Evolutionary conservation across 225 moss, liverwort and hornwort species (phyloP).

Genomic region (Anthoceros angustus): DNA sequence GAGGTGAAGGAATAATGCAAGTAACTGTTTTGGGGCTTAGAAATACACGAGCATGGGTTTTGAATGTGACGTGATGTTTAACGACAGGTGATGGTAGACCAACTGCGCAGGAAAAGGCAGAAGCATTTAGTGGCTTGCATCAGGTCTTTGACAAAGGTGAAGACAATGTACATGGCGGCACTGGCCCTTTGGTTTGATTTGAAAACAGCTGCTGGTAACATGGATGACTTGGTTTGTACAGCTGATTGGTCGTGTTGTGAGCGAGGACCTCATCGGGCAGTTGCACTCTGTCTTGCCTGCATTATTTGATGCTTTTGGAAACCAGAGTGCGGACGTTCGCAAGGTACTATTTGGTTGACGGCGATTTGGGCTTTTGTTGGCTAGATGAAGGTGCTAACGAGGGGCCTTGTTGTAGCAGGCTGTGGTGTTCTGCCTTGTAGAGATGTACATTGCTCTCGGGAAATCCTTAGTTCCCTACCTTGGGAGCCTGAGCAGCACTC

Average conservation of each 20-base stretch:
- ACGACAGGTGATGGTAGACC: slow-evolving; percentile 68
- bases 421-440: slow-evolving; percentile 93
- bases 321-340: slow-evolving; percentile 88
- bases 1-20: slow-evolving; percentile 26
- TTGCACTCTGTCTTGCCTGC: slow-evolving; percentile 69
- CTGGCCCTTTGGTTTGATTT: neutral
- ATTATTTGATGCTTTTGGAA: slow-evolving; percentile 79
- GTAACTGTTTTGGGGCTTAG: no score
- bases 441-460: slow-evolving; percentile 88
- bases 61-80: neutral
- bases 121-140: slow-evolving; percentile 75
- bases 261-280: slow-evolving; percentile 56
- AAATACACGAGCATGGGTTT: neutral
- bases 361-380: neutral
- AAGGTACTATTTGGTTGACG: slow-evolving; percentile 26
- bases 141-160: slow-evolving; percentile 73
- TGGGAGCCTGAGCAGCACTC: slow-evolving; percentile 88
- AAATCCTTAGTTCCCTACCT: slow-evolving; percentile 87
- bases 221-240: slow-evolving; percentile 9
- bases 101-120: slow-evolving; percentile 66
- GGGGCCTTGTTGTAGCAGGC: slow-evolving; percentile 30
- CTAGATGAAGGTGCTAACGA: neutral
- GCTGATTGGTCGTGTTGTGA: slow-evolving; percentile 68
- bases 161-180: neutral
- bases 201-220: neutral